Evolutionary conservation across 192 early-diverging fungal genomes (phyloP), one percentile per base, ranked within the genome.

Genomic region (Umbelopsis isabellina): DNA sequence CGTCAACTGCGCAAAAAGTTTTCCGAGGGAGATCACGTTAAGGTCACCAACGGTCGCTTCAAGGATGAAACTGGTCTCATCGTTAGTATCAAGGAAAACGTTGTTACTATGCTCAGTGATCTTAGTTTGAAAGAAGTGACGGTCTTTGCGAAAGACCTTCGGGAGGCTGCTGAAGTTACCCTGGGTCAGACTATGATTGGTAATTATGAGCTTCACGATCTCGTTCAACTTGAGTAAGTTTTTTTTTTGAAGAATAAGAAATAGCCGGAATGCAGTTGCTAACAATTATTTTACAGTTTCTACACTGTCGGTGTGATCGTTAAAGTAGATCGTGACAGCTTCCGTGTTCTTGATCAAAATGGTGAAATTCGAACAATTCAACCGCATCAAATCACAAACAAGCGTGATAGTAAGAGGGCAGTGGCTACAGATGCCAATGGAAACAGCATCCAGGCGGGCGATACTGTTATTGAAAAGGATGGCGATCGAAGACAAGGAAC

Each of bases 1-100:
- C 79, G 81, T 15, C 91, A 96, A 73, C 83, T 99, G 33, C 85
- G 91, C 55, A 99, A 99, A 81, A 85, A 90, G n/a, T 99, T 98
- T 74, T 73, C 81, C 22, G 82, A 89, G 18, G 98, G 98, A 68
- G 95, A 99, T 75, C 94, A 97, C 69, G 98, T 98, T 66, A 89
- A 93, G 77, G 96, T 99, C 33, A 86, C 93, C 44, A 89, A 91
- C 46, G 98, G 98, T 25, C 85, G 88, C 8, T 91, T 92, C 79
- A 85, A 86, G 74, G 92, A 88, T 47, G 91, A 94, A 66, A 94
- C 92, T 5, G 98, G 98, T 50, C 83, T 97, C 86, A 89, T 99
- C 45, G 81, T 98, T 12, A 87, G 86, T 41, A 86, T 97, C n/a
- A 78, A 87, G n/a, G 92, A 91, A 35, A 91, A 86, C 15, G 87